These are phyloP conservation scores for Globisporangium camurandrum DNA, from an alignment of 352 stramenopile genomes.

Conservation along the genomic window DNA sequence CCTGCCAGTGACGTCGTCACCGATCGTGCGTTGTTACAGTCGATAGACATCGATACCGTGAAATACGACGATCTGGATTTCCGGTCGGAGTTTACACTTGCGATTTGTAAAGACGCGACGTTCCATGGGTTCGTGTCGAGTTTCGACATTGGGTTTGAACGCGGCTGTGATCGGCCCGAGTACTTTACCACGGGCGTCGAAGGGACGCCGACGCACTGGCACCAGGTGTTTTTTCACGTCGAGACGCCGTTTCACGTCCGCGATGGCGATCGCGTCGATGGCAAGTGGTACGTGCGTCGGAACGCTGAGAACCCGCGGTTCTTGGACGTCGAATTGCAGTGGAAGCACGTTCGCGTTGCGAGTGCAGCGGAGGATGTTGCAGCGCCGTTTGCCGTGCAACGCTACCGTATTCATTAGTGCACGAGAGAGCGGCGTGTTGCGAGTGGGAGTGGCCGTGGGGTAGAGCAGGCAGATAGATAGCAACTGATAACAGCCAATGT, in stretches of 20 bases:
- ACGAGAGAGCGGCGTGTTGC: no score
- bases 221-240: conserved; percentile 98
- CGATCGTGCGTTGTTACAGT: conserved; percentile 72
- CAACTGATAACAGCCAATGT: neutral
- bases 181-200: conserved; percentile 92
- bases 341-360: no score
- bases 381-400: conserved; percentile 35
- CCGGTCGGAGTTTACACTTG: conserved; percentile 84
- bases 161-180: conserved; percentile 88
- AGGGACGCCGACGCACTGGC: conserved; percentile 96
- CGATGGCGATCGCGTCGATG: conserved; percentile 68
- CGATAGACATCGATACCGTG: conserved; percentile 87
- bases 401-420: conserved; percentile 80
- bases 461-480: conserved; percentile 10
- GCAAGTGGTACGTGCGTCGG: conserved; percentile 82
- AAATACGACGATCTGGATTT: conserved; percentile 95
- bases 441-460: no score
- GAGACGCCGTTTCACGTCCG: conserved; percentile 64
- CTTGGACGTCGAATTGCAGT: conserved; percentile 87
- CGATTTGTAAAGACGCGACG: conserved; percentile 79
- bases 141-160: conserved; percentile 97
- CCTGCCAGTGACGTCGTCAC: conserved; percentile 84
- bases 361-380: no score
- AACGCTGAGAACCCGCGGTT: conserved; percentile 92
- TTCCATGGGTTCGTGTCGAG: conserved; percentile 94